A percentile compares a stretch with the other conserved stretches of the same genome.
These are phyloP conservation scores for Phenoliferia sp. DNA, from an alignment of 1,284 basidiomycete species.

Conservation along the genomic window DNA sequence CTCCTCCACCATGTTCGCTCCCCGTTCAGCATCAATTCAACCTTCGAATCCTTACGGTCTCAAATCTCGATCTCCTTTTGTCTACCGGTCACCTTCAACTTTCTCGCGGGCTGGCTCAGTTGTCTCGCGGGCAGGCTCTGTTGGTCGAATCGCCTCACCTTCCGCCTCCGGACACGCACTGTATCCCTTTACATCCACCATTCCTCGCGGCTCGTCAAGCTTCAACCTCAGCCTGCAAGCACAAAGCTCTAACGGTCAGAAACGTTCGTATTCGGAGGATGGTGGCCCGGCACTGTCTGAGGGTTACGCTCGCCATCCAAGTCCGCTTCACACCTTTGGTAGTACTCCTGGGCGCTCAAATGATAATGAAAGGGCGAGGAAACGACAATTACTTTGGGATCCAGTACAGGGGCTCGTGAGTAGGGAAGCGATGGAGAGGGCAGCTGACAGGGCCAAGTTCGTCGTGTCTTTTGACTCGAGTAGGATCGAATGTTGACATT, in stretches of 20 bases:
- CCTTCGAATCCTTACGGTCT: slow-evolving; percentile 16
- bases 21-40: slow-evolving; percentile 22
- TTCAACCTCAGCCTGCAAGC: background rate
- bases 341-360: background rate
- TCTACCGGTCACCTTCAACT: slow-evolving; percentile 14
- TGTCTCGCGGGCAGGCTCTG: no score
- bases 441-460: slow-evolving; percentile 3
- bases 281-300: background rate
- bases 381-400: slow-evolving; percentile 35
- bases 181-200: slow-evolving; percentile 27
- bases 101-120: background rate
- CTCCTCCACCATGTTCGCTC: slow-evolving; percentile 16
- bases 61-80: slow-evolving; percentile 23
- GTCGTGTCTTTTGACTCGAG: background rate
- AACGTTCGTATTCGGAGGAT: slow-evolving; percentile 5
- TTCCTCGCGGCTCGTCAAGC: slow-evolving; percentile 12
- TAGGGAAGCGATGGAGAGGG: slow-evolving; percentile 26
- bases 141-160: background rate
- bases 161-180: slow-evolving; percentile 4
- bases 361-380: slow-evolving; percentile 19
- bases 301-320: slow-evolving; percentile 1
- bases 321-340: slow-evolving; percentile 9
- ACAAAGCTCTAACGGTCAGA: background rate
- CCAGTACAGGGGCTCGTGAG: slow-evolving; percentile 29
- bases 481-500: background rate